A percentile compares a stretch with the other conserved stretches of the same genome.
Conservation (phyloP, 1,284 basidiomycete genomes). For the Ganoderma resinaceum region DNA sequence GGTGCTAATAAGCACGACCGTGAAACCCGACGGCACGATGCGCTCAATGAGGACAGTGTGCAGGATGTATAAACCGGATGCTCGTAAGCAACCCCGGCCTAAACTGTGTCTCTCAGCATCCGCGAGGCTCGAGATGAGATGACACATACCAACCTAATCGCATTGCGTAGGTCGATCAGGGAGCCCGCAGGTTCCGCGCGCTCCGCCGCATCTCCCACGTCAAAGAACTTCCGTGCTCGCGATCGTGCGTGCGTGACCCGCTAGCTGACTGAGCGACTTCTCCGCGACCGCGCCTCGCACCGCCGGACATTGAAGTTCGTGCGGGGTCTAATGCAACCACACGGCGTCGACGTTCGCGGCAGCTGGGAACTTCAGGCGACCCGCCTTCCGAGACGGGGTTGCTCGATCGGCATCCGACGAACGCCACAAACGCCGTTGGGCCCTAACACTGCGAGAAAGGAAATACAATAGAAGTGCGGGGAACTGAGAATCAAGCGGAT, state of each 20-base stretch:
- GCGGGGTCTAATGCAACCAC: not conserved
- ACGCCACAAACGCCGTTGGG: not conserved
- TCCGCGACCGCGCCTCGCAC: not conserved
- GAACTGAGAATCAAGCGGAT: not conserved
- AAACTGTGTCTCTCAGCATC: not conserved
- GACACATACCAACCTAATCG: not conserved
- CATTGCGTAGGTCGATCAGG: not conserved
- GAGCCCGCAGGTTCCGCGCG: not conserved
- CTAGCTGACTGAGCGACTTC: not conserved
- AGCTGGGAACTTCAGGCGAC: not conserved
- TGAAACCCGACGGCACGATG: not conserved
- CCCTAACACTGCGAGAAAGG: not conserved
- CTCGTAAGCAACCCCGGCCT: not conserved
- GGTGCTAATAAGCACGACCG: not conserved
- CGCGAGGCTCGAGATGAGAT: not conserved
- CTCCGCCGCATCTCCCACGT: constrained; percentile 2
- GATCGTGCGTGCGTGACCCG: not conserved
- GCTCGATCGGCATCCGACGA: not conserved
- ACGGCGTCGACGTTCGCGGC: not conserved
- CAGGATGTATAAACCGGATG: not conserved
- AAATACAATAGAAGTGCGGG: not conserved
- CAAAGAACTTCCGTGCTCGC: not conserved
- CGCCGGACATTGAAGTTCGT: not conserved
- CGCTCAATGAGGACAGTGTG: not conserved
- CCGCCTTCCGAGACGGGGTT: not conserved